Evolutionary conservation across 2,329 filamentous ascomycete species (phyloP), one percentile per base, ranked within the genome.

Genomic region (Colletotrichum destructivum): DNA sequence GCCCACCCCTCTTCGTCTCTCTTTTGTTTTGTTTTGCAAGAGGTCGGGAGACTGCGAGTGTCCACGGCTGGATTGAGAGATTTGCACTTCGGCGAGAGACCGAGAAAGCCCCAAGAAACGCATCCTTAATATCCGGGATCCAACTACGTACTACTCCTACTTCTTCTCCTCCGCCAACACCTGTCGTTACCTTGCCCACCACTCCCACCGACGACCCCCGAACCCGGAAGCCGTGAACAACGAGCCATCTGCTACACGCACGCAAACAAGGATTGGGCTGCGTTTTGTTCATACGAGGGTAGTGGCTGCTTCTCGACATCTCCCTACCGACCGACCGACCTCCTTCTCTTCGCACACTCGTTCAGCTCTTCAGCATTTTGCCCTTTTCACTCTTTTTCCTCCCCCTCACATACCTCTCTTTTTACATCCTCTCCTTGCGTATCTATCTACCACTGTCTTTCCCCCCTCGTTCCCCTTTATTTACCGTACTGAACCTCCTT

Each of bases 331-430:
- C 31, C 31, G 31, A 40, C n/a, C 56, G 52, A 59, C 69, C 66
- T 69, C 66, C 69, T 71, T 71, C 70, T 72, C 70, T 71, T 66
- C 61, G 40, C 47, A 72, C 70, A 72, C 70, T 72, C 70, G 70
- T 72, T 72, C 66, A 56, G 66, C 67, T 68, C 71, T 68, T 60
- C 59, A 67, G 68, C 68, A 66, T 67, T 57, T 47, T 18, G 51
- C 63, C 62, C 52, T 61, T 71, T 73, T 68, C 4, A 55, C 63
- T 15, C 23, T 35, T 62, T 35, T 31, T 21, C 38, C 35, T 38
- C 35, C 35, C 35, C 35, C 35, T 38, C 35, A 38, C 35, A 38
- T 38, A 38, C 35, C 35, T 38, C 61, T 51, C 38, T 59, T 56
- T 21, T 62, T 61, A 18, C 15, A 46, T 68, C 18, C 16, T 73